These are phyloP conservation scores for Apium graveolens DNA, from an alignment of 129 eudicot genomes.

Conservation along the genomic window DNA sequence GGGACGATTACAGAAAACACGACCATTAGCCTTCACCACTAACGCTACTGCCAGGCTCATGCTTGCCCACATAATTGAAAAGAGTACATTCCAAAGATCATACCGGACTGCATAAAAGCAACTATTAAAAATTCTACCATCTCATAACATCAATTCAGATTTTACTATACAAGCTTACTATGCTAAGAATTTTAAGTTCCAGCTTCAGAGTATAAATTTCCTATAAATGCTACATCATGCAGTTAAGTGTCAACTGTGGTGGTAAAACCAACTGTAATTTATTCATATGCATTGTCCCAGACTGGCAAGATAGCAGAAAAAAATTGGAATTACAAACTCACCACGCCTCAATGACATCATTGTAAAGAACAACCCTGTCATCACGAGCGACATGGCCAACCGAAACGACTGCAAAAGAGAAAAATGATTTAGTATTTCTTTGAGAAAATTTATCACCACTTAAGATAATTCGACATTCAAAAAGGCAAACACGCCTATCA, in stretches of 20 bases:
- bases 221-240: not conserved
- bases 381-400: slow-evolving; percentile 48
- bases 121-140: too few species aligned
- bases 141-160: too few species aligned
- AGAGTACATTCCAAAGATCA: slow-evolving; percentile 40
- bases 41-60: slow-evolving; percentile 59
- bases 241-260: not conserved
- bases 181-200: not conserved
- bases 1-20: slow-evolving; percentile 78
- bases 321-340: slow-evolving; percentile 21
- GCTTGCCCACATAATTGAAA: slow-evolving; percentile 75
- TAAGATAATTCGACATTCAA: not conserved
- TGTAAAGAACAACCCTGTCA: slow-evolving; percentile 56
- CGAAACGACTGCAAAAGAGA: slow-evolving; percentile 59
- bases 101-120: slow-evolving; percentile 43
- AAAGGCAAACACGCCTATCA: not conserved
- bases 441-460: not conserved
- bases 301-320: not conserved
- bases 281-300: not conserved
- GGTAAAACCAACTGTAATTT: not conserved
- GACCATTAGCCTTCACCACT: slow-evolving; percentile 74
- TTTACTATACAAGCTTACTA: not conserved
- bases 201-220: not conserved
- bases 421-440: not conserved
- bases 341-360: slow-evolving; percentile 65